Conservation (phyloP, 2,329 filamentous ascomycete species). For the Hortaea sp. region DNA sequence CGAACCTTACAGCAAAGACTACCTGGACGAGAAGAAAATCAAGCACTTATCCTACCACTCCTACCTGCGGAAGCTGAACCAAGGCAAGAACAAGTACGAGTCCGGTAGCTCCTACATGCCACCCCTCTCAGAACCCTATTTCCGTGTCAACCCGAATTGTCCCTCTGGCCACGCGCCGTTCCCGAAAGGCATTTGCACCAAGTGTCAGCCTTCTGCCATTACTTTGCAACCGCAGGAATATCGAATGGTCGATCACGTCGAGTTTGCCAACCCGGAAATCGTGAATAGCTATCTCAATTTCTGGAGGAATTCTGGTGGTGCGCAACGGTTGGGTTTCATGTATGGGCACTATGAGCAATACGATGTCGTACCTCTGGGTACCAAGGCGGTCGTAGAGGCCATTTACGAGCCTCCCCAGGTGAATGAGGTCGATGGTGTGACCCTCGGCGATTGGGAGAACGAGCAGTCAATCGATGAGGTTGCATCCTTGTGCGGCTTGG, state of each 20-base stretch:
- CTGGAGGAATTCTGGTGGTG: slow-evolving; percentile 78
- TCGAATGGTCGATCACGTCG: slow-evolving; percentile 96
- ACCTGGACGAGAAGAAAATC: slow-evolving; percentile 92
- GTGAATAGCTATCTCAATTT: slow-evolving; percentile 86
- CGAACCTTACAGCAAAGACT: slow-evolving; percentile 83
- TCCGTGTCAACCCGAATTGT: slow-evolving; percentile 77
- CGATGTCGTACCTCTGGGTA: slow-evolving; percentile 78
- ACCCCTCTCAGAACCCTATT: slow-evolving; percentile 85
- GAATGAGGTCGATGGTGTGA: slow-evolving; percentile 79
- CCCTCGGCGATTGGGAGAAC: slow-evolving; percentile 73
- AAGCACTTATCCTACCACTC: slow-evolving; percentile 97
- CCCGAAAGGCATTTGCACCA: slow-evolving; percentile 95
- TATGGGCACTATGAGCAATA: slow-evolving; percentile 91
- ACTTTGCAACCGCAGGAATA: slow-evolving; percentile 88
- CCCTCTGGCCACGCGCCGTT: slow-evolving; percentile 87
- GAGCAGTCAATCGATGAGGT: slow-evolving; percentile 73
- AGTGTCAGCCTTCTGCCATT: slow-evolving; percentile 95
- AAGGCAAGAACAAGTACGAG: slow-evolving; percentile 92
- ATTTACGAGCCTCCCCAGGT: slow-evolving; percentile 94
- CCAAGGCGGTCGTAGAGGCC: slow-evolving; percentile 92
- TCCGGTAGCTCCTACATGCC: slow-evolving; percentile 91
- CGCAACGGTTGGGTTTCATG: slow-evolving; percentile 77
- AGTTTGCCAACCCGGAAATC: slow-evolving; percentile 76
- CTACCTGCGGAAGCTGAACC: slow-evolving; percentile 87
- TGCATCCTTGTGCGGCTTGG: slow-evolving; percentile 71